Conservation (phyloP, 495 filamentous ascomycete species). For the Letharia lupina region DNA sequence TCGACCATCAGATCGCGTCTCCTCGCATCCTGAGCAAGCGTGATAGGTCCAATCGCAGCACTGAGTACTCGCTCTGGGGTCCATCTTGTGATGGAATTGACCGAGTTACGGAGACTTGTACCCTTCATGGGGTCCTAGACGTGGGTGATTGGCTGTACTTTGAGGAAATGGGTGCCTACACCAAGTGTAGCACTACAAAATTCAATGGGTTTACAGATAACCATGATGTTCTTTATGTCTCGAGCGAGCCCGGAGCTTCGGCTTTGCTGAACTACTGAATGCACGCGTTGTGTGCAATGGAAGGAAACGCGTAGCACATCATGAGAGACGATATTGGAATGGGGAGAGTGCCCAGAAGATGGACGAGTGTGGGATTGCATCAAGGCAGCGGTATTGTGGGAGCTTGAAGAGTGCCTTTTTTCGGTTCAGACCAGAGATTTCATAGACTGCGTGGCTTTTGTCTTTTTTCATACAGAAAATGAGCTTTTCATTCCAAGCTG, state of each 20-base stretch:
- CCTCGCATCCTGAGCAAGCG: conserved; percentile 62
- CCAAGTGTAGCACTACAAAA: conserved; percentile 87
- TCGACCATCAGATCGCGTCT: conserved; percentile 89
- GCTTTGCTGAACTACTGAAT: conserved; percentile 56
- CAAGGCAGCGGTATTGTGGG: neutral
- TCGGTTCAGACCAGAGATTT: neutral
- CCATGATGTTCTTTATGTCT: conserved; percentile 89
- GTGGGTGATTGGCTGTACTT: conserved; percentile 98
- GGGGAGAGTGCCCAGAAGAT: neutral
- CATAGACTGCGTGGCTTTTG: neutral
- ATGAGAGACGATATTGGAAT: neutral
- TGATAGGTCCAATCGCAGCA: conserved; percentile 35
- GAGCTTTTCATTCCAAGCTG: neutral
- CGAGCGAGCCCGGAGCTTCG: conserved; percentile 77
- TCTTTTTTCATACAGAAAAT: neutral
- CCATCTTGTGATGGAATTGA: conserved; percentile 98
- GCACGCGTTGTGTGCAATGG: neutral
- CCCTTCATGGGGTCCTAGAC: conserved; percentile 63
- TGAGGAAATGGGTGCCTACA: conserved; percentile 97
- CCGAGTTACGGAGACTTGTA: conserved; percentile 70
- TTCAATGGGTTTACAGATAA: conserved; percentile 98
- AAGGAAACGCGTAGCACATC: neutral
- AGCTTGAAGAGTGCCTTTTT: neutral
- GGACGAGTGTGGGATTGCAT: neutral
- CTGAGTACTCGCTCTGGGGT: conserved; percentile 90